Conservation (phyloP, 2,329 filamentous ascomycete species). For the Moelleriella libera region DNA sequence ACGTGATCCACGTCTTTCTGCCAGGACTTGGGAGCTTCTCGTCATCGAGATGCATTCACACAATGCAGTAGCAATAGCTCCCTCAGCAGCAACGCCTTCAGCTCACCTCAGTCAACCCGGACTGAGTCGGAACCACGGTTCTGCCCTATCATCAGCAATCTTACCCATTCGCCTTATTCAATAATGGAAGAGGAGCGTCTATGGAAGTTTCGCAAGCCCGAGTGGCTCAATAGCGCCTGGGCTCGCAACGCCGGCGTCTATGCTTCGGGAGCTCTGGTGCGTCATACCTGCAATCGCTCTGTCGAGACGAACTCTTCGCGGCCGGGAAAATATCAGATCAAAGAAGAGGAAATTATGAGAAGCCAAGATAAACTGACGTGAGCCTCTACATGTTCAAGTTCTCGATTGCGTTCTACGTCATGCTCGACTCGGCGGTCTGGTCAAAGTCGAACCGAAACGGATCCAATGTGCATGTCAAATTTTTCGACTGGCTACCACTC, state of each 20-base stretch:
- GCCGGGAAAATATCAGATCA: not conserved
- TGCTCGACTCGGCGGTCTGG: conserved; percentile 55
- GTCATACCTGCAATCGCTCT: conserved; percentile 13
- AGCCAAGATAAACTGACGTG: too few species aligned
- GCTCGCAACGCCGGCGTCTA: conserved; percentile 52
- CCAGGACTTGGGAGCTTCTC: too few species aligned
- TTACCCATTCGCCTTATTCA: too few species aligned
- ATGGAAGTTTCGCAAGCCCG: conserved; percentile 52
- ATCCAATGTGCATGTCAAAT: conserved; percentile 46
- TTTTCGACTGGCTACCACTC: conserved; percentile 56
- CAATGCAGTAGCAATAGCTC: too few species aligned
- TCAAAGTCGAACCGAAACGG: conserved; percentile 46
- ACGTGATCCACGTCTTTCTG: too few species aligned
- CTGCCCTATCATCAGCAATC: too few species aligned
- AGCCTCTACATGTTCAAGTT: conserved; percentile 26
- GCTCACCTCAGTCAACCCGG: too few species aligned
- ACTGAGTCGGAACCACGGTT: too few species aligned
- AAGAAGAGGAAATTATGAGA: not conserved
- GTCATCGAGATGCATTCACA: too few species aligned
- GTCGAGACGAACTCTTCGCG: not conserved
- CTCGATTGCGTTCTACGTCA: conserved; percentile 53
- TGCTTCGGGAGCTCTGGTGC: conserved; percentile 45
- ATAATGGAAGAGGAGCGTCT: conserved; percentile 50
- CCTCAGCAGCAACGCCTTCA: too few species aligned
- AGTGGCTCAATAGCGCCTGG: conserved; percentile 52